Evolutionary conservation across 75 land plant genomes (phyloP), one percentile per base, ranked within the genome.

Genomic region (Ceratopteris richardii): DNA sequence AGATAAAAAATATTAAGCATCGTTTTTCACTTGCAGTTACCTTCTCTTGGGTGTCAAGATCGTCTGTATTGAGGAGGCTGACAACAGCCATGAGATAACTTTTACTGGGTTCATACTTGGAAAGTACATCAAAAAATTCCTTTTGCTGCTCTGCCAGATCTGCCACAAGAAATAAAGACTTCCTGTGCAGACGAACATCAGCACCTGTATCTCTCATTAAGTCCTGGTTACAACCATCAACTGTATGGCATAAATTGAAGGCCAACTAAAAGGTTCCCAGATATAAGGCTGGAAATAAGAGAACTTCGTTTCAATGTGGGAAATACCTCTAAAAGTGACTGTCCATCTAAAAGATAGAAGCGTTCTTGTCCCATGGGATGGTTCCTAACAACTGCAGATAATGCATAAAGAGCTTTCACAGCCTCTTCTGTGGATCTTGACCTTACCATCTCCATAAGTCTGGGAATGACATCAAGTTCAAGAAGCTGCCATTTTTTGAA

Each of bases 31-130:
- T n/a, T 28, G 23, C 24, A 44, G 19, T 19, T 19, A 85, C 98
- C 98, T 88, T 93, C 39, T 93, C 98, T 69, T 85, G 98, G 19
- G 87, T 82, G 72, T 93, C 98, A 65, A 93, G 70, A 57, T 93
- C 95, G 40, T 69, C 20, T 31, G 76, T 61, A 46, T 58, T 63
- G 10, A 69, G 43, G n/a, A 88, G 64, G 54, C 82, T 75, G 53
- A 93, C 90, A 47, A 93, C 84, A 25, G 87, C 66, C 69, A 85
- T 85, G 64, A 88, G 62, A 36, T 83, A 67, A 23, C 61, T 20
- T 10, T 33, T 69, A 37, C 70, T 43, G 31, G 78, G 30, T 2
- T 72, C 73, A 19, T 65, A 65, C n/a, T 39, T 33, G 20, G 66
- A 13, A 44, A 48, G 23, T 1, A 75, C 63, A 56, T 54, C 39